Evolutionary conservation across 1,284 basidiomycete species (phyloP).

Genomic region (Sanguinoderma infundibulare): DNA sequence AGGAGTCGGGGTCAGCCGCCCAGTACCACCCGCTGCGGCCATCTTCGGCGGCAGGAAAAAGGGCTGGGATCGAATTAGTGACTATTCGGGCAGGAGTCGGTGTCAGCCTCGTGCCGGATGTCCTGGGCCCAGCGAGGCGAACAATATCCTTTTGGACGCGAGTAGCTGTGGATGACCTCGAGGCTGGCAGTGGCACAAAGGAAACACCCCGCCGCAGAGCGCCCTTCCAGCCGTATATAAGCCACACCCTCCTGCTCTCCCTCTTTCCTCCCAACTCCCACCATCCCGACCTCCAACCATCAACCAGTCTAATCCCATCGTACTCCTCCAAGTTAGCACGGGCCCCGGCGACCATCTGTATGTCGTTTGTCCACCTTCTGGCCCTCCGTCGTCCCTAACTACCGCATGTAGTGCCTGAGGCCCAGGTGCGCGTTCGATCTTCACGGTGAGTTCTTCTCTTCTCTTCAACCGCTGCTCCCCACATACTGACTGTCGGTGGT

Average conservation of each 20-base stretch:
- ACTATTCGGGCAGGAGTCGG: not conserved
- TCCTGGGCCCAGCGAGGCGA: not conserved
- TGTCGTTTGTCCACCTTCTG: not conserved
- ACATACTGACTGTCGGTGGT: not conserved
- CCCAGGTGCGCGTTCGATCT: not conserved
- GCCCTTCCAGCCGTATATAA: not conserved
- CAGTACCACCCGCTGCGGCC: too few species aligned
- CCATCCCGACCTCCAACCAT: not conserved
- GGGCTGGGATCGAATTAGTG: not conserved
- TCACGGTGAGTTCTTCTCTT: not conserved
- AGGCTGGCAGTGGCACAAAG: not conserved
- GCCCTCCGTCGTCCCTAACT: not conserved
- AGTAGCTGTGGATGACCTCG: not conserved
- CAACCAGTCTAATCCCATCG: not conserved
- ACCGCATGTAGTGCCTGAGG: not conserved
- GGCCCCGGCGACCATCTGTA: not conserved
- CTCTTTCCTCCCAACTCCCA: not conserved
- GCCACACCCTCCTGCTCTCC: not conserved
- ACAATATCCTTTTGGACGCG: not conserved
- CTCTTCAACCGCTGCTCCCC: not conserved
- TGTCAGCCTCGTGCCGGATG: not conserved
- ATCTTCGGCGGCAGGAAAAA: not conserved
- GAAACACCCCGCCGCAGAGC: not conserved
- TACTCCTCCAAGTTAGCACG: not conserved
- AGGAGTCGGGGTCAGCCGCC: not conserved